These are phyloP conservation scores for Chalaropsis ovoidea DNA, from an alignment of 2,329 filamentous ascomycete genomes.

Conservation along the genomic window DNA sequence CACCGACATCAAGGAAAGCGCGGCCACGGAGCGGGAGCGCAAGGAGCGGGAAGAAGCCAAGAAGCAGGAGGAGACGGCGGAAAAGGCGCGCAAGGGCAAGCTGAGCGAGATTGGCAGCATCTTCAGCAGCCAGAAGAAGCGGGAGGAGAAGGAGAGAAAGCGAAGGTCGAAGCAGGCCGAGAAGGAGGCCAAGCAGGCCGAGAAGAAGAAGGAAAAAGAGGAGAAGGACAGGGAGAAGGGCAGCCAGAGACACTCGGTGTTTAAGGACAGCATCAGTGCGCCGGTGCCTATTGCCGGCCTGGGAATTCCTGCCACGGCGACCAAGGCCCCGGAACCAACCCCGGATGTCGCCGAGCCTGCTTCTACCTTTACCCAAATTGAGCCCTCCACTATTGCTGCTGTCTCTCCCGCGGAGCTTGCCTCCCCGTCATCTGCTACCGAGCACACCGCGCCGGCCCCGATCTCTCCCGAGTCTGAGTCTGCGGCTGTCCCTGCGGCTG, in stretches of 20 bases:
- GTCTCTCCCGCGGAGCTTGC: neutral
- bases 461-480: neutral
- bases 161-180: slow-evolving; percentile 44
- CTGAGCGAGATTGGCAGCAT: slow-evolving; percentile 56
- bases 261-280: slow-evolving; percentile 8
- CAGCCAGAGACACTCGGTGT: slow-evolving; percentile 28
- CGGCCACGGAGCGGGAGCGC: slow-evolving; percentile 36
- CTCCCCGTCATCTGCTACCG: neutral
- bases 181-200: slow-evolving; percentile 39
- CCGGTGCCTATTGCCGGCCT: slow-evolving; percentile 4
- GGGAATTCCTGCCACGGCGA: neutral
- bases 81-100: slow-evolving; percentile 52
- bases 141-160: slow-evolving; percentile 48
- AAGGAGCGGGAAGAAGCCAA: slow-evolving; percentile 65
- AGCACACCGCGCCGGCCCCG: neutral
- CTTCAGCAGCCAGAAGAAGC: slow-evolving; percentile 51
- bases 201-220: slow-evolving; percentile 35
- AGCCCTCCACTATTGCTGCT: neutral
- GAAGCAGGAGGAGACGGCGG: slow-evolving; percentile 64
- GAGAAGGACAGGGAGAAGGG: slow-evolving; percentile 27
- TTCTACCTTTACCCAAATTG: neutral
- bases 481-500: neutral
- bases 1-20: slow-evolving; percentile 28
- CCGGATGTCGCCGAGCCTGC: neutral
- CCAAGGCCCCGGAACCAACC: neutral